These are phyloP conservation scores for Apium graveolens DNA, from an alignment of 129 eudicot species.

Conservation along the genomic window DNA sequence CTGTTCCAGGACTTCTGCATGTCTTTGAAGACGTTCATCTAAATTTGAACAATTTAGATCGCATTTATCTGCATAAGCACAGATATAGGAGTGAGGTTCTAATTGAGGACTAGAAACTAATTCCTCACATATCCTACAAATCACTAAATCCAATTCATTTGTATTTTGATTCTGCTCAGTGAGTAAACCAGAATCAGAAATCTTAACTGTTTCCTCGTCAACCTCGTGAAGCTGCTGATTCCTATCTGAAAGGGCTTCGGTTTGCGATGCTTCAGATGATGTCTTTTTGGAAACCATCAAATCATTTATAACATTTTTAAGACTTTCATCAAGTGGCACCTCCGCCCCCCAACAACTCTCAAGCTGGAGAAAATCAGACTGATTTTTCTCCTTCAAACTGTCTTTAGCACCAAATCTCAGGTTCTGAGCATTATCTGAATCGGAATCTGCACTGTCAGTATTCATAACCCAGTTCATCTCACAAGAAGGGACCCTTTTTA, in stretches of 20 bases:
- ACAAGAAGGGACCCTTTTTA: conserved; percentile 68
- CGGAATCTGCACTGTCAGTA: conserved; percentile 41
- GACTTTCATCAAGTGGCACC: conserved; percentile 15
- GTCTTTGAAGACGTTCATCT: conserved; percentile 51
- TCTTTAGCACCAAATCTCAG: conserved; percentile 22
- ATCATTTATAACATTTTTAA: conserved; percentile 17
- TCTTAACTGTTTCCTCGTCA: conserved; percentile 18
- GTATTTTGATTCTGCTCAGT: conserved; percentile 26
- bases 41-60: conserved; percentile 50
- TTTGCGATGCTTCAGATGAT: conserved; percentile 19
- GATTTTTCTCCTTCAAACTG: conserved; percentile 22
- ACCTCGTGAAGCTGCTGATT: conserved; percentile 16
- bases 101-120: conserved; percentile 58
- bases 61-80: conserved; percentile 88
- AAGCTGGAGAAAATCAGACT: conserved; percentile 12
- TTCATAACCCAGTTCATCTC: conserved; percentile 56
- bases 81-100: conserved; percentile 80
- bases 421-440: conserved; percentile 18
- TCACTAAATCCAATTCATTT: conserved; percentile 44
- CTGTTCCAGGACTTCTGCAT: conserved; percentile 75
- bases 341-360: conserved; percentile 22
- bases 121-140: conserved; percentile 93
- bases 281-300: conserved; percentile 17
- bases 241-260: conserved; percentile 11
- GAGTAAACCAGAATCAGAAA: conserved; percentile 13